Conservation (phyloP, 192 early-diverging fungal genomes). For the Umbelopsis sp. region DNA sequence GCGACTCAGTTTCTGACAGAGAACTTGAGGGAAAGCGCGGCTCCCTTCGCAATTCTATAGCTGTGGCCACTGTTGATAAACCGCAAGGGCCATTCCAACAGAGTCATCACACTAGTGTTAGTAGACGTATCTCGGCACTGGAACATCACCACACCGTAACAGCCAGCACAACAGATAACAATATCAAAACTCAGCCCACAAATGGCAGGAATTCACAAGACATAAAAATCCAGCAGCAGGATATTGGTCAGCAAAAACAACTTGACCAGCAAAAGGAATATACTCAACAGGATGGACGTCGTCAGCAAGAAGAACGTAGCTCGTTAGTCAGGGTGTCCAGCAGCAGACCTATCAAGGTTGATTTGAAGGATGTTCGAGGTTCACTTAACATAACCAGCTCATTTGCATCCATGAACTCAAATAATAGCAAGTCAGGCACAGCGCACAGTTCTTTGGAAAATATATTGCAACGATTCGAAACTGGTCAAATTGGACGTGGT, state of each 20-base stretch:
- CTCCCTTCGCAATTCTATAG: no score
- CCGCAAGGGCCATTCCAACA: no score
- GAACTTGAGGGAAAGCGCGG: neutral
- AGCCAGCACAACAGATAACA: neutral
- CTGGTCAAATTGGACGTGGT: neutral
- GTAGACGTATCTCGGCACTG: no score
- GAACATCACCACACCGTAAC: no score
- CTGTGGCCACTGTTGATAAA: no score
- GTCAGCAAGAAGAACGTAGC: neutral
- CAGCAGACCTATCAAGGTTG: neutral
- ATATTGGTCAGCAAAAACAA: no score
- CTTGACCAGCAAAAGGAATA: neutral
- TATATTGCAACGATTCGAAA: neutral
- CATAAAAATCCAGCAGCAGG: no score
- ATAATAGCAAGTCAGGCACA: neutral
- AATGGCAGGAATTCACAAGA: neutral
- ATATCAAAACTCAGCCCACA: no score
- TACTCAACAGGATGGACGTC: no score
- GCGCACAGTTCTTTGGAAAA: constrained; percentile 9
- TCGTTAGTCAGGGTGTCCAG: neutral
- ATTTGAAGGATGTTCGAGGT: neutral
- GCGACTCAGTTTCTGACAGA: neutral
- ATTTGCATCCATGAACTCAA: neutral
- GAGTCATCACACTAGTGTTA: no score
- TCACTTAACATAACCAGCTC: neutral